A percentile compares a stretch with the other conserved stretches of the same genome.
Evolutionary conservation across 139 green algal genomes (phyloP).

Genomic region (Coccomyxa sp.): DNA sequence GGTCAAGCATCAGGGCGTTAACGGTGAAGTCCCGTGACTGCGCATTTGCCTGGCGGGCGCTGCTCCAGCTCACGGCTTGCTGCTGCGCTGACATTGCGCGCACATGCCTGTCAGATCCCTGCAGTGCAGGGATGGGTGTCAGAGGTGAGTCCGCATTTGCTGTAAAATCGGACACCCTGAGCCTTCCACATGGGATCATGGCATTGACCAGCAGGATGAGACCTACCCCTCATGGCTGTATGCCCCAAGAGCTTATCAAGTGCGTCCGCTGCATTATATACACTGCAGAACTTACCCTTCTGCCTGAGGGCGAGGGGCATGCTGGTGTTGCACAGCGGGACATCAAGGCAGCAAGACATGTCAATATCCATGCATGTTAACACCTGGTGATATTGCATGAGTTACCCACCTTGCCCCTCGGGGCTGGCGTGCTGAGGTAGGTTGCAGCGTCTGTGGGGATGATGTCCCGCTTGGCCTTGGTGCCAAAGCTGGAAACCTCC

Average conservation of each 20-base stretch:
- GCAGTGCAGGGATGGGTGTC: neutral
- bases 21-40: slow-evolving; percentile 62
- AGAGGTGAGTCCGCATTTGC: neutral
- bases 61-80: neutral
- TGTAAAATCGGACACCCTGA: neutral
- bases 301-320: too few relatives aligned
- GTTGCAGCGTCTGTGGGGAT: slow-evolving; percentile 13
- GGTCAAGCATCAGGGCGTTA: slow-evolving; percentile 72
- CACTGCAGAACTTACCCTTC: too few relatives aligned
- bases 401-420: too few relatives aligned
- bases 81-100: neutral
- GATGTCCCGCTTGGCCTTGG: neutral
- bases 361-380: too few relatives aligned
- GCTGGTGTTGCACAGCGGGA: too few relatives aligned
- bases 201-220: neutral
- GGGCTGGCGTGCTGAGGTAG: neutral
- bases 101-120: neutral
- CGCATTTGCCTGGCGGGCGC: slow-evolving; percentile 41
- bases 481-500: slow-evolving; percentile 52
- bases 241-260: too few relatives aligned
- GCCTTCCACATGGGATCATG: neutral
- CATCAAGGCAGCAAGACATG: too few relatives aligned
- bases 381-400: too few relatives aligned
- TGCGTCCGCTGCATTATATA: too few relatives aligned
- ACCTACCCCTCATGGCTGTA: too few relatives aligned